Percentiles rank a stretch among this genome's conserved stretches.
These are phyloP conservation scores for Oenanthe javanica DNA, from an alignment of 140 eudicot genomes.

Conservation along the genomic window DNA sequence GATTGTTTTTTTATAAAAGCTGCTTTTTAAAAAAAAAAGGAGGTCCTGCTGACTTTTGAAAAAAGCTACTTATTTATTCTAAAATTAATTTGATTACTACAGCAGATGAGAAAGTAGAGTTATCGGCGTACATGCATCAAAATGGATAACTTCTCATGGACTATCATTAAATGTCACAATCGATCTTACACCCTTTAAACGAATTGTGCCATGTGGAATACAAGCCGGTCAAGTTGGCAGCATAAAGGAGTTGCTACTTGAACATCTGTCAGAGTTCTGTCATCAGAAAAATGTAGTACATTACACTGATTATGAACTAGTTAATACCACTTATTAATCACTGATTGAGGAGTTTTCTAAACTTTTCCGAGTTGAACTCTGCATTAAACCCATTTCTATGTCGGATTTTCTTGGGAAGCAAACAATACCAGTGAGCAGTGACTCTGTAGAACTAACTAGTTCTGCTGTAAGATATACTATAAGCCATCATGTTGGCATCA, in stretches of 20 bases:
- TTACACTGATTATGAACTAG: conserved; percentile 35
- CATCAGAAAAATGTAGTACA: no score
- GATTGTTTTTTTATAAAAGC: no score
- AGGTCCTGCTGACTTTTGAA: no score
- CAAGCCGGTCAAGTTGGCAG: conserved; percentile 75
- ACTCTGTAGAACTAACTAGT: neutral
- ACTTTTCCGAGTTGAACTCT: conserved; percentile 57
- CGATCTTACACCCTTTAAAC: conserved; percentile 54
- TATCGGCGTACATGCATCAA: conserved; percentile 69
- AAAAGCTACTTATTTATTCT: neutral
- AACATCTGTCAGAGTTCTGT: neutral
- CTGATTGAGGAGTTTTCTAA: conserved; percentile 57
- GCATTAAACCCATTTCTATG: neutral
- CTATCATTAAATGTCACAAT: conserved; percentile 66
- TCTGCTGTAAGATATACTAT: neutral
- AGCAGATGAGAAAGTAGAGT: conserved; percentile 78
- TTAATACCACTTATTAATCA: conserved; percentile 43
- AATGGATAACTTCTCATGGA: conserved; percentile 79
- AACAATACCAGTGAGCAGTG: neutral
- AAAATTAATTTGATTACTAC: conserved; percentile 11
- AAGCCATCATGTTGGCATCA: neutral
- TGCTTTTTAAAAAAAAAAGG: no score
- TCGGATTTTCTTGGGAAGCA: neutral
- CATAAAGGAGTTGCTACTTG: conserved; percentile 43
- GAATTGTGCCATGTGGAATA: conserved; percentile 78